Base-by-base conservation (phyloP, 305 asterid genomes). In the Fraxinus angustifolia region DNA sequence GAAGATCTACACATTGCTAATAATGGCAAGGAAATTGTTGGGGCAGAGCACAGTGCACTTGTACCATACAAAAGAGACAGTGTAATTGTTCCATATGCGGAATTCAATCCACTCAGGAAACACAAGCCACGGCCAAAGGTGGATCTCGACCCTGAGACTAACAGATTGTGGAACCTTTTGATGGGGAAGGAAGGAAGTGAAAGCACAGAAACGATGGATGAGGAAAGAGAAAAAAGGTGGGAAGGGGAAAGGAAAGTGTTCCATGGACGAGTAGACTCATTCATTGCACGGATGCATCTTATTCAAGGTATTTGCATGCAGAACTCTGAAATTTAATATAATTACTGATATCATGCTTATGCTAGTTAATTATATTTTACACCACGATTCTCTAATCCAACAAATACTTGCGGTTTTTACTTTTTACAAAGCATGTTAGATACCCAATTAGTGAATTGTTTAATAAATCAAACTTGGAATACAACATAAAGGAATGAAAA, bases 201-300 rank as follows among this genome's bases (percentile, higher is more conserved):
- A 78, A 86, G 81, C 83, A 83, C 96, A 21, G 92, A 91, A 84
- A 81, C 88, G 74, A 82, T 84, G 88, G 94, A 85, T 82, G 79
- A 82, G 62, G 85, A 88, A 79, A 94, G 81, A 76, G 91, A 94
- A 82, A 89, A 89, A 89, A 90, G 93, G 96, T 91, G 97, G 99
- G 98, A 93, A 86, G 93, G 89, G 8, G 97, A 96, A 88, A 88
- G 98, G 78, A 80, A 88, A 82, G 88, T 94, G 75, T 89, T 94
- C 83, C 88, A 86, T n/a, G 97, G 97, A 76, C 91, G 99, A 75
- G 94, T 92, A 72, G 93, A 90, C 87, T 90, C 98, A 53, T 96
- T 96, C 88, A 93, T 96, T 73, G 93, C 98, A 76, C 90, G 97
- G 75, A 93, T 96, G 99, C 98, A 93, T 89, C 96, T 88, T 31